A percentile compares a stretch with the other conserved stretches of the same genome.
phyloP scores from a whole-genome alignment of 345 rosid genomes.

The Eutrema japonicum region DNA sequence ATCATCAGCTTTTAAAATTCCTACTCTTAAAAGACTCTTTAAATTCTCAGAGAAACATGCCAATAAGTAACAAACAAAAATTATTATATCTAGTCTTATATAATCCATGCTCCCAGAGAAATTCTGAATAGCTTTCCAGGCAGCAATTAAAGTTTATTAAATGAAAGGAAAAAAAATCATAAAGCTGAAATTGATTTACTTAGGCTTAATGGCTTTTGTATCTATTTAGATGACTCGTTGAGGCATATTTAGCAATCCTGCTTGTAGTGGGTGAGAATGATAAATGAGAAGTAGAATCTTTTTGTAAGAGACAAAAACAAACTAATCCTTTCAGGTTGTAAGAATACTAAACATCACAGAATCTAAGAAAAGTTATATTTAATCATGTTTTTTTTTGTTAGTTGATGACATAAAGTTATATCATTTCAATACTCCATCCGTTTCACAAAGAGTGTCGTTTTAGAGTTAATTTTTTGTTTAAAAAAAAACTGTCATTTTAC shows the following conservation, averaged over 20 bases:
- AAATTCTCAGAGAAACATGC: conserved; percentile 2
- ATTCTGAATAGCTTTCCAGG: background rate
- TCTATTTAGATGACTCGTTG: background rate
- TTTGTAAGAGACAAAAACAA: conserved; percentile 10
- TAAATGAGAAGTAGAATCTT: background rate
- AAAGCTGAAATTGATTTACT: background rate
- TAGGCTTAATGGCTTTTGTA: background rate
- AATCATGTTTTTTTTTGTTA: conserved; percentile 4
- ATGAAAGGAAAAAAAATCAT: background rate
- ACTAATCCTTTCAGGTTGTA: background rate
- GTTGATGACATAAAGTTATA: conserved; percentile 16
- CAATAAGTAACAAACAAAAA: background rate
- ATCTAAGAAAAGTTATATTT: background rate
- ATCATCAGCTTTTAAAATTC: conserved; percentile 2
- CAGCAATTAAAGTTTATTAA: background rate
- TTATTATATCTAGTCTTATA: background rate
- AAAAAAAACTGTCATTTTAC: too few species aligned
- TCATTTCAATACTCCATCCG: background rate
- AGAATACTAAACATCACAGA: background rate
- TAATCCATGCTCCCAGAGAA: background rate
- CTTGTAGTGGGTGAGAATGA: background rate
- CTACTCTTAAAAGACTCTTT: background rate
- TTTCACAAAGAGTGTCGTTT: too few species aligned
- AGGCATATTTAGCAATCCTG: background rate
- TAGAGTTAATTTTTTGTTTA: too few species aligned